phyloP scores from a whole-genome alignment of 1,284 basidiomycete genomes.

The Malassezia dermatis region DNA sequence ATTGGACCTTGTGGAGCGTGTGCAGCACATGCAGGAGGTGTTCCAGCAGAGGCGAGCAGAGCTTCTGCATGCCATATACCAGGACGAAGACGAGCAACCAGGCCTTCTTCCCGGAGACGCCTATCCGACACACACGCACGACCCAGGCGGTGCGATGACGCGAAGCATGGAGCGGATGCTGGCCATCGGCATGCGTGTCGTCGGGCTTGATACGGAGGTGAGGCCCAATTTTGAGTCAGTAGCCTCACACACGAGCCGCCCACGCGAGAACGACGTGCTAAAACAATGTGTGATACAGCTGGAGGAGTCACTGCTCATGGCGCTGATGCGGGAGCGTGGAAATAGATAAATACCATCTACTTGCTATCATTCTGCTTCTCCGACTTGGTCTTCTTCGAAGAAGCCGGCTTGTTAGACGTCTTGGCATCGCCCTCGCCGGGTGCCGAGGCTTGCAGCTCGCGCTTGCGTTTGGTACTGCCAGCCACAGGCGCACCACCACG shows the following conservation, averaged over 20 bases:
- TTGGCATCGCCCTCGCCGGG: slow-evolving; percentile 4
- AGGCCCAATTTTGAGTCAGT: background rate
- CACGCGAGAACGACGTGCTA: slow-evolving; percentile 10
- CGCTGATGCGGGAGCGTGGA: background rate
- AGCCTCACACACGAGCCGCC: background rate
- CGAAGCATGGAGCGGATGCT: slow-evolving; percentile 6
- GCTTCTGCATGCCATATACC: background rate
- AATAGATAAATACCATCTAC: background rate
- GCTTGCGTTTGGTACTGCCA: slow-evolving; percentile 15
- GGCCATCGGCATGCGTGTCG: slow-evolving; percentile 1
- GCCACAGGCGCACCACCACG: slow-evolving; percentile 9
- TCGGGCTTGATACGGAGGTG: slow-evolving; percentile 8
- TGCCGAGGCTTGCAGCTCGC: slow-evolving; percentile 5
- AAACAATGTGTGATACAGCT: slow-evolving; percentile 9
- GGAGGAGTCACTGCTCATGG: slow-evolving; percentile 11
- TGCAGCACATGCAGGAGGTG: background rate
- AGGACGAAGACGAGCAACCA: background rate
- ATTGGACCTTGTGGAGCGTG: background rate
- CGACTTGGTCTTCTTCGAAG: slow-evolving; percentile 12
- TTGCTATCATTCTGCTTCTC: background rate
- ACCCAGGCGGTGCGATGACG: slow-evolving; percentile 3
- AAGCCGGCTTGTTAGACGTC: background rate
- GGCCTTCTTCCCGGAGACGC: slow-evolving; percentile 6
- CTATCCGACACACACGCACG: slow-evolving; percentile 10
- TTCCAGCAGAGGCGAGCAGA: background rate